phyloP scores from a whole-genome alignment of 768 basidiomycete species.

The Termitomyces sp. region DNA sequence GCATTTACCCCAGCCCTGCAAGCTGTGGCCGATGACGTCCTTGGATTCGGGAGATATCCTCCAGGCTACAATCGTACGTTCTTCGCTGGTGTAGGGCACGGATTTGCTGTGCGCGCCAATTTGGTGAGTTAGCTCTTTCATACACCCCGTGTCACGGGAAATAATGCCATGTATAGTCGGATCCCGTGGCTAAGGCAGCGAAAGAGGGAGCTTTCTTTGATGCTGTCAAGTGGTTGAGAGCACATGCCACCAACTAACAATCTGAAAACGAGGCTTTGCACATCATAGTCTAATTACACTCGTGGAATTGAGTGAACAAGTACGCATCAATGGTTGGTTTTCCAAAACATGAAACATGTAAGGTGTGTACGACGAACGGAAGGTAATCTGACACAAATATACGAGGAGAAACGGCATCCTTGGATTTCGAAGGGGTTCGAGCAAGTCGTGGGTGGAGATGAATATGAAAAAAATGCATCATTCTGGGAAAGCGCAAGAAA shows the following conservation, averaged over 20 bases:
- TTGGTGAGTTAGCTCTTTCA: slow-evolving; percentile 3
- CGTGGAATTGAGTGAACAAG: not conserved
- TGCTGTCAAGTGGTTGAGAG: slow-evolving; percentile 13
- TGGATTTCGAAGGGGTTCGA: not conserved
- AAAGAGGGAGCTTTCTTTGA: slow-evolving; percentile 16
- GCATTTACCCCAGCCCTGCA: slow-evolving; percentile 10
- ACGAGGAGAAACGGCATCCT: not conserved
- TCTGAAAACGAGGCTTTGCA: not conserved
- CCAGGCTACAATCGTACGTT: slow-evolving; percentile 14
- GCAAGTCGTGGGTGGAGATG: too few relatives aligned
- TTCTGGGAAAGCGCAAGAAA: too few relatives aligned
- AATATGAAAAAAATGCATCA: too few relatives aligned
- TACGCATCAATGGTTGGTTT: not conserved
- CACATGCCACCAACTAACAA: not conserved
- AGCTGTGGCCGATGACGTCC: slow-evolving; percentile 10
- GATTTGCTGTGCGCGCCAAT: slow-evolving; percentile 15
- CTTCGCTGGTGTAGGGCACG: slow-evolving; percentile 13
- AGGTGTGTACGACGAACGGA: not conserved
- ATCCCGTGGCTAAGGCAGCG: slow-evolving; percentile 14
- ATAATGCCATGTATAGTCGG: slow-evolving; percentile 4
- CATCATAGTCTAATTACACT: not conserved
- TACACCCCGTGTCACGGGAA: not conserved
- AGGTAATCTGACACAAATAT: not conserved
- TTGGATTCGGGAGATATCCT: slow-evolving; percentile 11
- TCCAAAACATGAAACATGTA: not conserved